Percentiles rank a stretch among this genome's conserved stretches.
phyloP scores from a whole-genome alignment of 345 rosid genomes.

The Heritiera fomes region DNA sequence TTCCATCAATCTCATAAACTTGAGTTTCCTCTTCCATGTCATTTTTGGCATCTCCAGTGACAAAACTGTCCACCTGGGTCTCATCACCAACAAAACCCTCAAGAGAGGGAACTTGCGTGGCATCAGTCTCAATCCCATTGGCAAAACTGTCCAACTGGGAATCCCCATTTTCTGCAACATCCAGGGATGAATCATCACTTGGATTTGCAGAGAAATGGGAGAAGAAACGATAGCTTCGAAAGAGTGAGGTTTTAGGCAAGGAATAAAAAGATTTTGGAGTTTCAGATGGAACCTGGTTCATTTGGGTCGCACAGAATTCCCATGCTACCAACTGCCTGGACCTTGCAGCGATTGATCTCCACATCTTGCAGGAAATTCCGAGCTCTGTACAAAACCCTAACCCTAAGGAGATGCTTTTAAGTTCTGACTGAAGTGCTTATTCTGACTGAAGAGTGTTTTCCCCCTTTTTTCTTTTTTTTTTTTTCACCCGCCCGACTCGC shows the following conservation, averaged over 20 bases:
- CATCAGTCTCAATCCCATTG: neutral
- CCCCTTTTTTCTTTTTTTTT: too few species aligned
- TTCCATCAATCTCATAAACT: conserved; percentile 21
- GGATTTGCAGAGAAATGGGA: conserved; percentile 33
- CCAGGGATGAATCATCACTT: conserved; percentile 15
- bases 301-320: conserved; percentile 23
- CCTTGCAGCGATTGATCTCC: conserved; percentile 52
- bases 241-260: conserved; percentile 28
- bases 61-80: neutral
- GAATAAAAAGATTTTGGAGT: conserved; percentile 24
- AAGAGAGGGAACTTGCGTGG: conserved; percentile 20
- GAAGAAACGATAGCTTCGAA: conserved; percentile 37
- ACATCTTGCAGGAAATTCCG: conserved; percentile 33
- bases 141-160: conserved; percentile 15
- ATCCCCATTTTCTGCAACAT: conserved; percentile 19
- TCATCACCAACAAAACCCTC: conserved; percentile 25
- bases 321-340: conserved; percentile 38
- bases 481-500: too few species aligned
- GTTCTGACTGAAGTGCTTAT: too few species aligned
- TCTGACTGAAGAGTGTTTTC: too few species aligned
- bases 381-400: conserved; percentile 10
- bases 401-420: too few species aligned
- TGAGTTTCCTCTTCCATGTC: conserved; percentile 19
- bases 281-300: conserved; percentile 32
- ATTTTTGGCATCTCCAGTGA: neutral